phyloP scores from a whole-genome alignment of 805 yeast genomes.

The Kodamaea restingae region DNA sequence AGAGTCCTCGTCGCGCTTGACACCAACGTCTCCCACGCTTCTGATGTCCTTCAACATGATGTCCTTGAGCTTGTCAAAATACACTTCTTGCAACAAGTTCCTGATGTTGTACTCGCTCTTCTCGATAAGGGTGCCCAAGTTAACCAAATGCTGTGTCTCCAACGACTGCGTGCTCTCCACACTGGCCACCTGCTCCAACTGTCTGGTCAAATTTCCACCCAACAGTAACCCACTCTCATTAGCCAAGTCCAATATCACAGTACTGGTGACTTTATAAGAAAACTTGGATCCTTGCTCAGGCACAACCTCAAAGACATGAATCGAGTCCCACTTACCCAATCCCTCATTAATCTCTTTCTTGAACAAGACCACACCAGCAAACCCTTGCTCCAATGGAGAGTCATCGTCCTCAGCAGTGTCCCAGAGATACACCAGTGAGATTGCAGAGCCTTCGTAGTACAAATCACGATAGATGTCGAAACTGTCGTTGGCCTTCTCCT shows the following conservation, averaged over 20 bases:
- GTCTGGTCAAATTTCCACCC: slow-evolving; percentile 85
- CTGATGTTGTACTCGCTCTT: slow-evolving; percentile 85
- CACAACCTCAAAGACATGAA: slow-evolving; percentile 82
- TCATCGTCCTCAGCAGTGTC: slow-evolving; percentile 61
- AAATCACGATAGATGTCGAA: slow-evolving; percentile 90
- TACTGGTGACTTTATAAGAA: slow-evolving; percentile 73
- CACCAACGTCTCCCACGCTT: slow-evolving; percentile 32
- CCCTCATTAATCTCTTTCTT: slow-evolving; percentile 59
- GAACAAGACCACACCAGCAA: slow-evolving; percentile 88
- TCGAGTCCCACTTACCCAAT: slow-evolving; percentile 81
- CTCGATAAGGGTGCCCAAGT: slow-evolving; percentile 81
- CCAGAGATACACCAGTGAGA: slow-evolving; percentile 88
- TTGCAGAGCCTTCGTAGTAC: slow-evolving; percentile 88
- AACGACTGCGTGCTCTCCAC: slow-evolving; percentile 39
- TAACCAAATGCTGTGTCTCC: slow-evolving; percentile 71
- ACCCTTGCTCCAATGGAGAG: slow-evolving; percentile 44
- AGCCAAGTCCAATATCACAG: slow-evolving; percentile 73
- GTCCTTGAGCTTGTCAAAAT: slow-evolving; percentile 91
- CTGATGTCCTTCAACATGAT: slow-evolving; percentile 53
- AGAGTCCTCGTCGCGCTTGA: slow-evolving; percentile 26
- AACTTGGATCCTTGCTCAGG: slow-evolving; percentile 37
- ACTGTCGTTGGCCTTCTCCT: slow-evolving; percentile 79
- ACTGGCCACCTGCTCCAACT: slow-evolving; percentile 43
- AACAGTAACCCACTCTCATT: slow-evolving; percentile 39
- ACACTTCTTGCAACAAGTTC: slow-evolving; percentile 85